Evolutionary conservation across 306 rosid genomes (phyloP), one percentile per base, ranked within the genome.

Genomic region (Cucumis sativus): DNA sequence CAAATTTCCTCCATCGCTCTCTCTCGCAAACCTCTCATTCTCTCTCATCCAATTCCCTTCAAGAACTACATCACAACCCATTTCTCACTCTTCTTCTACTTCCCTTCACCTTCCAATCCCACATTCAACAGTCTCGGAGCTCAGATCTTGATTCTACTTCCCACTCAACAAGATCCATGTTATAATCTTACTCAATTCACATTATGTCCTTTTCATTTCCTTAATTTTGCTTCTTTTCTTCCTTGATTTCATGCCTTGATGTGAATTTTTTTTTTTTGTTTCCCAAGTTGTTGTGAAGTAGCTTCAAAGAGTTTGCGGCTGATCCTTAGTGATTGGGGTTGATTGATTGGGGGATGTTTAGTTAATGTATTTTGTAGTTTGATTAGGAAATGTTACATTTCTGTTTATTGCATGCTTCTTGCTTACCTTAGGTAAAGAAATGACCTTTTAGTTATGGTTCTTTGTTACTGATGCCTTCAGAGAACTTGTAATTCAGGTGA

Each of bases 61-160:
- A 33, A 30, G 33, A 33, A 16, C 21, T 5, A 11, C 49, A 54
- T 51, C 78, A 15, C 13, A 23, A 23, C 14, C 37, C 7, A 14
- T 72, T 52, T n/a, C 18, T 4, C 25, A 10, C 18, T 30, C 17
- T 33, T 56, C 14, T 1, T 51, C 47, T 54, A 11, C 78, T 10
- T 4, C 8, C 3, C 23, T 30, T 72, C 25, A 62, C 21, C 80
- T 63, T 63, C 49, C 40, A 77, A 62, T 70, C 80, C 30, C 61
- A 3, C 74, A 30, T 61, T 77, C 80, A 47, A 49, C 37, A 63
- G 28, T 11, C 21, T 23, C 37, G 35, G 52, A 63, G 62, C 80
- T 63, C 74, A 49, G 80, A 77, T 77, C 80, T 77, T 30, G 49
- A 28, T 77, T 47, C 33, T 9, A 30, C 80, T 64, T 77, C 33